These are phyloP conservation scores for Recurvomyces mirabilis DNA, from an alignment of 495 filamentous ascomycete species.

Conservation along the genomic window DNA sequence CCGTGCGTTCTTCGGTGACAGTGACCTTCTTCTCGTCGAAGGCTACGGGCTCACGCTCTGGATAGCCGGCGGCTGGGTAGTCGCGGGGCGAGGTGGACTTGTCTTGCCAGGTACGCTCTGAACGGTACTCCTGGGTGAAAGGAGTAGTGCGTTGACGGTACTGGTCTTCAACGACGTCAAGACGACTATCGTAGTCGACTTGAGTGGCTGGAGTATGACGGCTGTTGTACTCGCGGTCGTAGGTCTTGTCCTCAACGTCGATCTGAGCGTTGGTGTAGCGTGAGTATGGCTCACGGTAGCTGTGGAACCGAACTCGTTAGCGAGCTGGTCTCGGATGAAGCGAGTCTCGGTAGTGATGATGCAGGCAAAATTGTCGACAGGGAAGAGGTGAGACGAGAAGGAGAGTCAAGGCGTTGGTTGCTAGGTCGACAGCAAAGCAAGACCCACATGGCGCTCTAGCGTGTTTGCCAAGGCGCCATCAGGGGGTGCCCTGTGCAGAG, in stretches of 20 bases:
- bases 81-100: slow-evolving; percentile 21
- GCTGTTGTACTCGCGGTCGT: slow-evolving; percentile 40
- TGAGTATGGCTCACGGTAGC: slow-evolving; percentile 43
- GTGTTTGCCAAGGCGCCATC: slow-evolving; percentile 14
- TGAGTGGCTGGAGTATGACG: slow-evolving; percentile 35
- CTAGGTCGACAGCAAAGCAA: slow-evolving; percentile 18
- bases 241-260: slow-evolving; percentile 48
- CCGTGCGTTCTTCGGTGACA: slow-evolving; percentile 34
- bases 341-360: slow-evolving; percentile 9
- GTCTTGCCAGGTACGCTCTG: slow-evolving; percentile 32
- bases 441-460: slow-evolving; percentile 12
- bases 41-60: slow-evolving; percentile 15
- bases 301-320: slow-evolving; percentile 25
- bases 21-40: slow-evolving; percentile 25
- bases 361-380: slow-evolving; percentile 4
- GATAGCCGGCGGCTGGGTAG: slow-evolving; percentile 11
- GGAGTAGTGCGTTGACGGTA: slow-evolving; percentile 61
- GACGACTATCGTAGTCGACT: slow-evolving; percentile 40
- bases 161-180: slow-evolving; percentile 77
- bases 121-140: slow-evolving; percentile 52
- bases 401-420: slow-evolving; percentile 23
- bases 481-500: slow-evolving; percentile 12
- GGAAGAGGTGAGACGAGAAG: slow-evolving; percentile 18
- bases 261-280: slow-evolving; percentile 49
- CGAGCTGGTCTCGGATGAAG: slow-evolving; percentile 2